Base-by-base conservation (phyloP, 768 basidiomycete species). In the Ramaria rubella region DNA sequence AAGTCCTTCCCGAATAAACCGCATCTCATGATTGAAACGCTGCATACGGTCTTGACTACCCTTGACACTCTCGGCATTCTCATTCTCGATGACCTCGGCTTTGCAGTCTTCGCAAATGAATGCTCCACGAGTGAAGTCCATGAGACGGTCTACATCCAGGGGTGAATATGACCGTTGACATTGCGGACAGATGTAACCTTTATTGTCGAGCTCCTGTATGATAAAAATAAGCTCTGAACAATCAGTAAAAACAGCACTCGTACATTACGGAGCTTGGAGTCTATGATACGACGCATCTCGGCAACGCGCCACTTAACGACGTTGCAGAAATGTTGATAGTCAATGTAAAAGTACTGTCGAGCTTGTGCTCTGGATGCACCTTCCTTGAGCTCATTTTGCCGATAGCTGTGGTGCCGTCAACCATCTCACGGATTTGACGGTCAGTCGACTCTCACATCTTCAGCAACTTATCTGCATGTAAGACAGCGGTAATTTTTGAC, bases 261-360 rank as follows among this genome's bases (percentile, higher is more conserved):
- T 59, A 93, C 94, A 70, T 94, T 92, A 61, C 93, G 86, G 62
- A 95, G 76, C 52, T 85, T 85, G 30, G 87, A 85, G 72, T 98
- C 94, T 60, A 99, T 92, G 59, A 83, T 82, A 60, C 85, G 79
- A 60, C 90, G 81, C 91, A 97, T 94, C 67, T 90, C 88, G 4
- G 90, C 90, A 53, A 98, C 83, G 38, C 94, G 80, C 91, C 95
- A 99, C 70, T 98, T 97, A 70, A 95, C 90, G 45, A 98, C 94
- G 70, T 98, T 94, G 72, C 91, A 94, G 68, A 97, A 94, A 66
- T 86, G 83, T 64, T 92, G 83, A 70, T 95, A 94, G 73, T 99
- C 87, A 68, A 99, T 89, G 72, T 91, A 97, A 75, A 90, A 99
- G 75, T 97, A 99, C 65, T 90, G 87, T 64, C 87, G 85, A 60